Conservation (phyloP, 441 rosid genomes). For the California macrophylla region DNA sequence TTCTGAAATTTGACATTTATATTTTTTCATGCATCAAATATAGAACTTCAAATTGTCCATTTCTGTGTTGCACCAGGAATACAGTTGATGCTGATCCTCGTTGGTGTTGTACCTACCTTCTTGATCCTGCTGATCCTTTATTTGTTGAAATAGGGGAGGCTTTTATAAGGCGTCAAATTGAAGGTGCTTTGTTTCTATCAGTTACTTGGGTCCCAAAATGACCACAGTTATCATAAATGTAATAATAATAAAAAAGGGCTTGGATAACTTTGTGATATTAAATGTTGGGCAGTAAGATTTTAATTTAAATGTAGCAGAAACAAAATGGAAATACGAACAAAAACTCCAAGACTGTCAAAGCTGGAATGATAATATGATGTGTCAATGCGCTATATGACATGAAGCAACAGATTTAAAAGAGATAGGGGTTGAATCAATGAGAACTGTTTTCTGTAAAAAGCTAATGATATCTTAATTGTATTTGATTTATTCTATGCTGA, state of each 20-base stretch:
- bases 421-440: background rate
- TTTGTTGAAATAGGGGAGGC: slow-evolving; percentile 84
- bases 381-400: background rate
- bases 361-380: background rate
- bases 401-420: background rate
- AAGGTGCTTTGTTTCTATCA: slow-evolving; percentile 38
- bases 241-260: background rate
- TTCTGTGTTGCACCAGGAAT: slow-evolving; percentile 47
- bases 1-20: slow-evolving; percentile 4
- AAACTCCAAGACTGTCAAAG: background rate
- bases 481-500: background rate
- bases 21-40: background rate
- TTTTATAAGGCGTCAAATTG: slow-evolving; percentile 63
- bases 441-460: slow-evolving; percentile 11
- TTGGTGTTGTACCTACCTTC: slow-evolving; percentile 98
- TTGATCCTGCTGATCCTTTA: slow-evolving; percentile 79
- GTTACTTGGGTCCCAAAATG: background rate
- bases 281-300: background rate
- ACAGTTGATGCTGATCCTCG: slow-evolving; percentile 74
- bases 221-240: background rate
- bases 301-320: background rate
- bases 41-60: slow-evolving; percentile 4
- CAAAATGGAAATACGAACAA: background rate
- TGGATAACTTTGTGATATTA: background rate
- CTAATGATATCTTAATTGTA: background rate